These are phyloP conservation scores for Yamadazyma philogaea DNA, from an alignment of 805 yeast genomes.

Conservation along the genomic window DNA sequence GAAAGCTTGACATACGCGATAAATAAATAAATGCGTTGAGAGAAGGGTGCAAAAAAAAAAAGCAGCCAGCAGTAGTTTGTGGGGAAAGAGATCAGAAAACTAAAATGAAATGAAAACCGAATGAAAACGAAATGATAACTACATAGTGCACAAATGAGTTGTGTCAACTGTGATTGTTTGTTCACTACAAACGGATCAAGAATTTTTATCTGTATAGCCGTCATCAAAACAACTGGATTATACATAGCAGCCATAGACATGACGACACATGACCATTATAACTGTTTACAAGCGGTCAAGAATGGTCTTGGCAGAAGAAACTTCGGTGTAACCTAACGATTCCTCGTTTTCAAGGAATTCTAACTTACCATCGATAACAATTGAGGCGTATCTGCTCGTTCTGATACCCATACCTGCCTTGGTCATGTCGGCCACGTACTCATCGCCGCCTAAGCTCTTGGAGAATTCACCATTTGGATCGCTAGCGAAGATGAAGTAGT, in stretches of 20 bases:
- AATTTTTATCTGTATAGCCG: too few species aligned
- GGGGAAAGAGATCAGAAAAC: background rate
- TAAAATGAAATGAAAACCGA: background rate
- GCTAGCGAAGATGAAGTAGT: slow-evolving; percentile 37
- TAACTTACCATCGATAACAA: slow-evolving; percentile 52
- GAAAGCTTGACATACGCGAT: slow-evolving; percentile 24
- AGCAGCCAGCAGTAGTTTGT: too few species aligned
- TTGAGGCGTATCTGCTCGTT: slow-evolving; percentile 61
- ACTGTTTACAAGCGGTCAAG: slow-evolving; percentile 20
- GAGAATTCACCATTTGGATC: slow-evolving; percentile 38
- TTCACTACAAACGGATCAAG: too few species aligned
- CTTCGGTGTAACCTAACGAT: slow-evolving; percentile 22
- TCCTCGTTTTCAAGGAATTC: slow-evolving; percentile 30
- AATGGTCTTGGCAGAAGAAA: slow-evolving; percentile 23
- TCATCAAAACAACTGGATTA: too few species aligned
- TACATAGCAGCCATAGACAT: too few species aligned
- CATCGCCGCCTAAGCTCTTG: slow-evolving; percentile 57
- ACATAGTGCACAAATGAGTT: too few species aligned
- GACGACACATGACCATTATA: too few species aligned
- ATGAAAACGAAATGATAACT: too few species aligned
- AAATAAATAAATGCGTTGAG: background rate
- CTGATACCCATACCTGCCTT: slow-evolving; percentile 38
- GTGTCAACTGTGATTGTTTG: too few species aligned
- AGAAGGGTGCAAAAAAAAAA: background rate
- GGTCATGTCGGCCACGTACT: slow-evolving; percentile 44